phyloP scores from a whole-genome alignment of 148 eudicot species.

The Amaranthus hypochondriacus region DNA sequence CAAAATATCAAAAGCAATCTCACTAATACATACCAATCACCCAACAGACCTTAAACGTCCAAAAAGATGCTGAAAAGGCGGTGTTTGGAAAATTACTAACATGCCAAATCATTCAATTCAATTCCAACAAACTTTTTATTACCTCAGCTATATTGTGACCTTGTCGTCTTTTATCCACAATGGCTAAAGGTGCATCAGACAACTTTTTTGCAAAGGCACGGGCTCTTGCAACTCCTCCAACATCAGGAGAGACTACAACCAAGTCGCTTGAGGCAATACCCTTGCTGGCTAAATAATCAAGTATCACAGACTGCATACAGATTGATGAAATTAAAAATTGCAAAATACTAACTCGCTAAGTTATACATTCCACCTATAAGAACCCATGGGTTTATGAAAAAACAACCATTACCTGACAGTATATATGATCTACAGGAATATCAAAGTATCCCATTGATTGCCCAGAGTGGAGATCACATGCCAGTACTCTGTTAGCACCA shows the following conservation, averaged over 20 bases:
- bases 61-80: background rate
- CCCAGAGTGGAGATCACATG: conserved; percentile 94
- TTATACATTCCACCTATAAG: background rate
- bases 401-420: conserved; percentile 62
- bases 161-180: conserved; percentile 93
- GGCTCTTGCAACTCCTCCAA: conserved; percentile 98
- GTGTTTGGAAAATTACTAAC: background rate
- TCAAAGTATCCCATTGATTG: conserved; percentile 97
- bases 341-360: background rate
- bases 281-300: conserved; percentile 98
- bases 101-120: background rate
- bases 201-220: conserved; percentile 94
- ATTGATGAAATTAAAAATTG: conserved; percentile 8
- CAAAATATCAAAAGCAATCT: background rate
- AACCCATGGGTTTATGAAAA: background rate
- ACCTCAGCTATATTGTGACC: conserved; percentile 96
- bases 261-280: conserved; percentile 63
- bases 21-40: background rate
- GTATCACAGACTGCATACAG: conserved; percentile 64
- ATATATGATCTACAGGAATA: conserved; percentile 91
- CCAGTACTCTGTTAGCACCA: conserved; percentile 89
- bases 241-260: conserved; percentile 97
- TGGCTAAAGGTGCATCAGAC: conserved; percentile 95
- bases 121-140: background rate
- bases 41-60: background rate